Evolutionary conservation across 176 grass and related monocot species (phyloP), one percentile per base, ranked within the genome.

Genomic region (Hyparrhenia diplandra): DNA sequence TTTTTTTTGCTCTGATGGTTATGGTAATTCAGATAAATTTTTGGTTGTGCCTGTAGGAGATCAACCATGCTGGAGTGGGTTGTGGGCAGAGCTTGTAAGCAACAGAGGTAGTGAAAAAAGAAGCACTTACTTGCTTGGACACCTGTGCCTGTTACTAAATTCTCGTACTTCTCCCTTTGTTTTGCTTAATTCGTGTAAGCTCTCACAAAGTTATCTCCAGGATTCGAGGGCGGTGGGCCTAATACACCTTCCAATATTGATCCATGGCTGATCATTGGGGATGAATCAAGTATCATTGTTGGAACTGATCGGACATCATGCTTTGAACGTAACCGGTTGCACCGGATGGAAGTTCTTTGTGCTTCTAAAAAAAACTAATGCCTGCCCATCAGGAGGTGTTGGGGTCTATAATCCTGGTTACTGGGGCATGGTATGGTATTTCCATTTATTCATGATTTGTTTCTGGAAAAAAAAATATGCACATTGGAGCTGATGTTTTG

Each of bases 171-270:
- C 18, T 13, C 13, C 59, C 35, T 21, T 55, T 52, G 29, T 63
- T 79, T 30, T 70, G 31, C 47, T 75, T 17, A 41, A 10, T 78
- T 8, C 45, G 24, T 58, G 8, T 83, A 74, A 47, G 5, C 16
- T 72, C 62, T 85, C 1, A 78, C 10, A 78, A 86, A 75, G 18
- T 59, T 39, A 43, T 23, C 65, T 89, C 13, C 78, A 98, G 90
- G 95, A 74, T 98, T 98, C 58, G 95, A 98, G 83, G 95, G 86
- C 0, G 95, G 95, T 47, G 92, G 95, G 5, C 88, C 88, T 28
- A 98, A 93, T 84, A 98, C 92, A 30, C 92, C 95, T 27, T 98
- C 95, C 73, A 94, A 98, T 64, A 92, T 98, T 5, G 85, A 90
- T 45, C 95, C 95, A 18, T 94, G 95, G 95, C 61, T 80, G 24